Conservation (phyloP, 2,329 filamentous ascomycete genomes). For the Orbilia oligospora region DNA sequence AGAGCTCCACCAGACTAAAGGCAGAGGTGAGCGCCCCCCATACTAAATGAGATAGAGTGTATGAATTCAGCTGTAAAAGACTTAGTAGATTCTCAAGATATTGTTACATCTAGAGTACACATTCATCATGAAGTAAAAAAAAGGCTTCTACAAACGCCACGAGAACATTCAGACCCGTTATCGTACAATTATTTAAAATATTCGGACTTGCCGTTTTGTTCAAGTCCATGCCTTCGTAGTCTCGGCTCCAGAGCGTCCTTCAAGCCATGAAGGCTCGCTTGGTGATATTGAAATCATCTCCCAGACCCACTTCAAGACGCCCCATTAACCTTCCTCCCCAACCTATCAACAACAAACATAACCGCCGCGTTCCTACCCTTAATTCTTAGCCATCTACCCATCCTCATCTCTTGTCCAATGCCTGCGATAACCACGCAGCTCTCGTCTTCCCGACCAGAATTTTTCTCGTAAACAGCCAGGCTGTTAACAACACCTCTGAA, state of each 20-base stretch:
- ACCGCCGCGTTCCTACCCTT: slow-evolving; percentile 85
- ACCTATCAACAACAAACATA: slow-evolving; percentile 82
- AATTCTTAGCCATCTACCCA: slow-evolving; percentile 83
- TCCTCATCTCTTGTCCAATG: slow-evolving; percentile 85
- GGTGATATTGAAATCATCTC: neutral
- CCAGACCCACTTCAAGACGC: neutral
- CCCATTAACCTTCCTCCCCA: slow-evolving; percentile 65
- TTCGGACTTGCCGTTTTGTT: neutral
- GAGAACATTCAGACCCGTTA: slow-evolving; percentile 23
- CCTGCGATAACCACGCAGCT: slow-evolving; percentile 89
- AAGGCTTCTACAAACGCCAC: slow-evolving; percentile 46
- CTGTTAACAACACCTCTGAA: slow-evolving; percentile 87
- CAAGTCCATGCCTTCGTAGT: neutral
- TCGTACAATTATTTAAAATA: slow-evolving; percentile 36
- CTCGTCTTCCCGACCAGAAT: slow-evolving; percentile 67
- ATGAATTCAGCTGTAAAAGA: too few relatives aligned
- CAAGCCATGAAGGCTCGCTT: too few relatives aligned
- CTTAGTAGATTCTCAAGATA: slow-evolving; percentile 20
- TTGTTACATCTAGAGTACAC: slow-evolving; percentile 26
- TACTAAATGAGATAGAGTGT: too few relatives aligned
- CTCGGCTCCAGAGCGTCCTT: too few relatives aligned
- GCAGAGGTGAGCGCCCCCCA: too few relatives aligned
- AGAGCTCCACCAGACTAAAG: too few relatives aligned
- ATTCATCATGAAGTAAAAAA: neutral
- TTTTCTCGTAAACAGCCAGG: slow-evolving; percentile 82